phyloP scores from a whole-genome alignment of 257 asterid genomes.

The Knoxia roxburghii region DNA sequence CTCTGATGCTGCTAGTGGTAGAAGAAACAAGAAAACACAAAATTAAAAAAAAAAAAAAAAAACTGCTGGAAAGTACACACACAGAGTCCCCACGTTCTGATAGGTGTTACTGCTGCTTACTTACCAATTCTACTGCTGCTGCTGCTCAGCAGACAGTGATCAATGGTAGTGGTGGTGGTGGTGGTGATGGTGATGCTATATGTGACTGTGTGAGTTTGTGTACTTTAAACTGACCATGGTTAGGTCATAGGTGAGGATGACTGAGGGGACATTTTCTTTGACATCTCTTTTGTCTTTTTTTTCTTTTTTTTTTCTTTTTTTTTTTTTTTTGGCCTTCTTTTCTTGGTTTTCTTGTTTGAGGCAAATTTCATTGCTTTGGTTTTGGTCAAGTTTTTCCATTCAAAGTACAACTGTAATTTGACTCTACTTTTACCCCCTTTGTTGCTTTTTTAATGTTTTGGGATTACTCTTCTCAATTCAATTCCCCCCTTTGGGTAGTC shows the following conservation, averaged over 20 bases:
- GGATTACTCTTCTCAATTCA: too few relatives aligned
- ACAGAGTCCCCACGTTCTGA: slow-evolving; percentile 2
- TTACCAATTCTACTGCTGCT: background rate
- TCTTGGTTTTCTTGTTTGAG: too few relatives aligned
- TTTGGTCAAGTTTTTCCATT: slow-evolving; percentile 5
- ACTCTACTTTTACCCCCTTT: background rate
- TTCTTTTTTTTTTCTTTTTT: too few relatives aligned
- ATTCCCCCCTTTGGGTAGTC: background rate
- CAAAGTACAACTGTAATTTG: slow-evolving; percentile 15
- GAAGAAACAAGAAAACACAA: background rate
- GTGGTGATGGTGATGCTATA: background rate
- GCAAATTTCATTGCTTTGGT: too few relatives aligned
- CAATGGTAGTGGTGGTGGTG: background rate
- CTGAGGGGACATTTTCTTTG: background rate
- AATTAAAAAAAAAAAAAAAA: too few relatives aligned
- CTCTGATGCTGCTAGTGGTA: background rate
- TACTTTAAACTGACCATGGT: slow-evolving; percentile 2
- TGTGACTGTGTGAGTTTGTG: slow-evolving; percentile 9
- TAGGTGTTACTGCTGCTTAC: slow-evolving; percentile 1
- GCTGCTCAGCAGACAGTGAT: background rate
- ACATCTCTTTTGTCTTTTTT: slow-evolving; percentile 1
- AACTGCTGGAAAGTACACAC: slow-evolving; percentile 2
- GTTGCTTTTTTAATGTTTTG: background rate
- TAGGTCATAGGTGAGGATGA: background rate
- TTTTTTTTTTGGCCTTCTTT: too few relatives aligned